A percentile compares a stretch with the other conserved stretches of the same genome.
Evolutionary conservation across 331 rosid genomes (phyloP).

Genomic region (Acacia concinna): DNA sequence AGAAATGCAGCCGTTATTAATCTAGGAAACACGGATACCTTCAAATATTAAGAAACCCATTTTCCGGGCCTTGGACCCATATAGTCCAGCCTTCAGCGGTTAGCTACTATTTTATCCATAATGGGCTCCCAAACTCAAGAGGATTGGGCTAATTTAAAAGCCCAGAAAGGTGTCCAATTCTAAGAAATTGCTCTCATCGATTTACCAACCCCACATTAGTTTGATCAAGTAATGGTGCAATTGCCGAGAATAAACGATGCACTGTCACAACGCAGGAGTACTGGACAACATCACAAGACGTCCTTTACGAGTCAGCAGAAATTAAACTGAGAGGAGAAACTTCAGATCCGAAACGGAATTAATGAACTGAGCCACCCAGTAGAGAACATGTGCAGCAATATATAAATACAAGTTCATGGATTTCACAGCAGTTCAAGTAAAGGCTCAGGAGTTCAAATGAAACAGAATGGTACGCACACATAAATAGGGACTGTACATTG

Average conservation of each 20-base stretch:
- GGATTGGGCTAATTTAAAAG: not conserved
- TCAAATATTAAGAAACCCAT: not conserved
- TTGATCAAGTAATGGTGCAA: not conserved
- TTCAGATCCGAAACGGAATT: not conserved
- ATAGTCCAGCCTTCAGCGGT: no score
- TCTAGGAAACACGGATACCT: no score
- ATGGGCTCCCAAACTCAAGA: no score
- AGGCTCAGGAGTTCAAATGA: not conserved
- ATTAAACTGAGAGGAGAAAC: not conserved
- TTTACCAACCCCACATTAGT: not conserved
- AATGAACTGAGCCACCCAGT: not conserved
- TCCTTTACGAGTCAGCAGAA: not conserved
- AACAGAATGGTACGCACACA: not conserved
- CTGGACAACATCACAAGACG: no score
- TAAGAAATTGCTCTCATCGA: not conserved
- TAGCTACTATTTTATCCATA: no score
- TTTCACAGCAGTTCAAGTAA: not conserved
- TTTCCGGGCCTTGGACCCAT: not conserved
- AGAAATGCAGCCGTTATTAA: no score
- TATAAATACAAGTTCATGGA: not conserved
- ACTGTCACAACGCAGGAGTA: no score
- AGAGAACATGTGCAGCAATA: not conserved
- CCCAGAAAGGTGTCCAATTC: not conserved
- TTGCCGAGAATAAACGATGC: not conserved
- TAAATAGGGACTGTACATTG: not conserved